Percentiles rank a stretch among this genome's conserved stretches.
These are phyloP conservation scores for Trypanosoma avium DNA, from an alignment of 208 protist genomes.

Conservation along the genomic window DNA sequence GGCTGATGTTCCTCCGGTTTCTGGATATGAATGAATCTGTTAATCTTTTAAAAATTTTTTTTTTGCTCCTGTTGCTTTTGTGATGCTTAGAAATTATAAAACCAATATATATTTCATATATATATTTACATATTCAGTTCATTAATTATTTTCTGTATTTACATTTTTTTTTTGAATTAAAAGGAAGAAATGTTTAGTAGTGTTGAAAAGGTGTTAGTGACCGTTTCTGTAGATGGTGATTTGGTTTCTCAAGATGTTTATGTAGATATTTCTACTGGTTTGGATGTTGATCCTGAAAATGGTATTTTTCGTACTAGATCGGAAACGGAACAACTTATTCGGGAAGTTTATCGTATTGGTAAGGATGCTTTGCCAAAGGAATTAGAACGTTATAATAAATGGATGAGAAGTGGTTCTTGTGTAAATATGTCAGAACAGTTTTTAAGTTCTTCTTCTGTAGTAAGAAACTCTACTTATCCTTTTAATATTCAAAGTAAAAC, in stretches of 20 bases:
- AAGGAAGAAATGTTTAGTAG: background rate
- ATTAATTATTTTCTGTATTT: constrained; percentile 21
- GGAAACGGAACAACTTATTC: constrained; percentile 10
- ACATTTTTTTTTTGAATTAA: constrained; percentile 8
- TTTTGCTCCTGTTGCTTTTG: background rate
- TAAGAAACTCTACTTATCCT: too few relatives aligned
- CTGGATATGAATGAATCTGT: too few relatives aligned
- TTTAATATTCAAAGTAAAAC: too few relatives aligned
- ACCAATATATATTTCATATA: too few relatives aligned
- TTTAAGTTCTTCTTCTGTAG: too few relatives aligned
- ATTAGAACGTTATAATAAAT: constrained; percentile 22
- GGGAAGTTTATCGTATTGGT: constrained; percentile 18
- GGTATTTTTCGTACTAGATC: constrained; percentile 10
- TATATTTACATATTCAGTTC: too few relatives aligned
- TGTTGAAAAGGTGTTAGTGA: constrained; percentile 5
- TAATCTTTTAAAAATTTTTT: too few relatives aligned
- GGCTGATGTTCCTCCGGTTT: too few relatives aligned
- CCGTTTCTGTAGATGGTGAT: constrained; percentile 16
- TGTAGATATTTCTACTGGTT: constrained; percentile 13
- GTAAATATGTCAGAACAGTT: background rate
- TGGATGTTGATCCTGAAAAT: constrained; percentile 16
- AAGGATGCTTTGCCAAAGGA: constrained; percentile 18
- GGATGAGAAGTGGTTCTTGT: background rate
- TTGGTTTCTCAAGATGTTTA: constrained; percentile 12
- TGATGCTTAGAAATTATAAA: background rate